A percentile compares a stretch with the other conserved stretches of the same genome.
phyloP scores from a whole-genome alignment of 805 yeast species.

The Zygosaccharomyces pseudorouxii region DNA sequence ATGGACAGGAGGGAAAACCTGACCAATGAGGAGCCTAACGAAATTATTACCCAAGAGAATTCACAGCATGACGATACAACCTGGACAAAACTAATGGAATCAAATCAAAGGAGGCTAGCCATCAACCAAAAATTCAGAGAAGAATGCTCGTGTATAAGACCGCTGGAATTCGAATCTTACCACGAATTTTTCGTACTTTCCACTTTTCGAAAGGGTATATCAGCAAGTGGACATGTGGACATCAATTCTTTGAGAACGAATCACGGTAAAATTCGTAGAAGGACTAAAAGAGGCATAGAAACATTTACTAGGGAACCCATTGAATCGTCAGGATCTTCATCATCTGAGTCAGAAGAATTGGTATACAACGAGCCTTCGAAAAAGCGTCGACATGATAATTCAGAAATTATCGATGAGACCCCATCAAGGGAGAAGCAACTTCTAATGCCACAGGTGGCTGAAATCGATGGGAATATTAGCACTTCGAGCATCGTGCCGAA shows the following conservation, averaged over 20 bases:
- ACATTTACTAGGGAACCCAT: slow-evolving; percentile 5
- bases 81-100: not conserved
- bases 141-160: slow-evolving; percentile 16
- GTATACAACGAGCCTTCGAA: not conserved
- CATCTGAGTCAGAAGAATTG: slow-evolving; percentile 5
- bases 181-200: slow-evolving; percentile 27
- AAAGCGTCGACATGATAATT: not conserved
- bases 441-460: not conserved
- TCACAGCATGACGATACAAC: not conserved
- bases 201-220: slow-evolving; percentile 30
- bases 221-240: slow-evolving; percentile 35
- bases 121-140: slow-evolving; percentile 10
- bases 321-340: slow-evolving; percentile 8
- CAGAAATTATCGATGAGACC: not conserved
- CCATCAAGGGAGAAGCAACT: not conserved
- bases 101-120: not conserved
- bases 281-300: slow-evolving; percentile 15
- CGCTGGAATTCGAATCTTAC: slow-evolving; percentile 35
- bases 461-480: slow-evolving; percentile 17
- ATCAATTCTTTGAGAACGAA: slow-evolving; percentile 25
- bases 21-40: not conserved
- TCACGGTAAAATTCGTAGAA: slow-evolving; percentile 27
- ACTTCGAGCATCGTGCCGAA: slow-evolving; percentile 17
- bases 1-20: not conserved
- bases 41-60: not conserved